Conservation (phyloP, 164 flowering plant species). For the Magnolia kwangsiensis region DNA sequence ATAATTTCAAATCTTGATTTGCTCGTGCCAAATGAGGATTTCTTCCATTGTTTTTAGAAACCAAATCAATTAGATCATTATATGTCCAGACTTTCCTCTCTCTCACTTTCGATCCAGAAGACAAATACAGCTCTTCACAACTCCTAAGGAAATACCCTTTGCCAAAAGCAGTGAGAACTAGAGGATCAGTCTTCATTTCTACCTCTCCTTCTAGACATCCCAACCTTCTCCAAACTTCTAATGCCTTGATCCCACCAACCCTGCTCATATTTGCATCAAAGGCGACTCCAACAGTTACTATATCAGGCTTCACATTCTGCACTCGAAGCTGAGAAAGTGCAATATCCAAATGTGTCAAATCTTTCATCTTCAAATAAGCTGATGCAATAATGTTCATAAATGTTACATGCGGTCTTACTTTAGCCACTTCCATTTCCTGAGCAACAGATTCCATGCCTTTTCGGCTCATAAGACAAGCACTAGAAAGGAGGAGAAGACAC, state of each 20-base stretch:
- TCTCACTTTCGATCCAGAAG: constrained; percentile 32
- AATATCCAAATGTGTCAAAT: constrained; percentile 32
- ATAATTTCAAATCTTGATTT: constrained; percentile 1
- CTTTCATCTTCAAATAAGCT: constrained; percentile 54
- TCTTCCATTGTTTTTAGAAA: constrained; percentile 20
- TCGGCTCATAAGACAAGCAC: constrained; percentile 50
- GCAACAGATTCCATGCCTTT: constrained; percentile 47
- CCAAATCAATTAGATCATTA: constrained; percentile 33
- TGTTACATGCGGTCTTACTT: constrained; percentile 36
- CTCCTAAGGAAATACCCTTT: constrained; percentile 47
- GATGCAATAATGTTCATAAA: constrained; percentile 41
- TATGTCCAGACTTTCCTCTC: constrained; percentile 47
- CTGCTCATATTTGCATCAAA: constrained; percentile 39
- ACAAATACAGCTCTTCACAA: constrained; percentile 40
- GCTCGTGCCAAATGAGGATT: neutral
- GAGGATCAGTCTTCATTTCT: constrained; percentile 56
- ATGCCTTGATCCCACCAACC: constrained; percentile 26
- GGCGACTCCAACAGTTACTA: constrained; percentile 49
- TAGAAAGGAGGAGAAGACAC: constrained; percentile 61
- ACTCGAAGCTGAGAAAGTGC: constrained; percentile 28
- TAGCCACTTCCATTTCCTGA: constrained; percentile 39
- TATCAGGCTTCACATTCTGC: constrained; percentile 42
- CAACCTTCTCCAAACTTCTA: constrained; percentile 38
- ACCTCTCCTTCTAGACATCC: constrained; percentile 37
- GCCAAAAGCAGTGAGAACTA: constrained; percentile 56